Base-by-base conservation (phyloP, 78 protist genomes). In the Polysphondylium violaceum region DNA sequence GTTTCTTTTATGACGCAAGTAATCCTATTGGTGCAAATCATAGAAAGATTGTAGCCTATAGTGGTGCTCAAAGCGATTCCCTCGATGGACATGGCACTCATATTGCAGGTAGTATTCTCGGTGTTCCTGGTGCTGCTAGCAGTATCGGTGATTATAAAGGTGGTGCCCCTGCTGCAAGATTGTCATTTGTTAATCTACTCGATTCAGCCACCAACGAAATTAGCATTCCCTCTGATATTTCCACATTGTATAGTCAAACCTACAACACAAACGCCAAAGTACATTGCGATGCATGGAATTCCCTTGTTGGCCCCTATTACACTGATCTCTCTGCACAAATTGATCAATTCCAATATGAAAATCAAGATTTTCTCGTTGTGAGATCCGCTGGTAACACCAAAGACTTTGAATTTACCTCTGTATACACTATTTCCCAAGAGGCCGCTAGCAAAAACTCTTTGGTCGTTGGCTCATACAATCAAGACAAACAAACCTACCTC, bases 271-370 rank as follows among this genome's bases (percentile, higher is more conserved):
- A 25, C 17, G 83, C 83, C 33, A 35, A 16, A 14, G 43, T 74
- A 23, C 83, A 74, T 36, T 74, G 65, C 12, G 83, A 74, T 74
- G 56, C 83, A 23, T 74, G 83, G 83, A 74, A 74, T 38, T 74
- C 83, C n/a, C 19, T 36, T 21, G 11, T 51, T 51, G 83, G 83
- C 1, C 71, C 83, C 21, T 74, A 29, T 4, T 74, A 74, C 60
- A 74, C 69, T 23, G 21, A 23, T 14, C 27, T 74, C 1, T 56
- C 83, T 4, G 27, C 65, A 56, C 17, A 31, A 21, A 56, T 74
- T 0, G 83, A 74, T 74, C 21, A 40, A 51, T 74, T 36, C 23
- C 83, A 74, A 74, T 56, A 17, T 25, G 55, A 55, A 0, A 36
- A 74, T 25, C 33, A 0, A 38, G 69, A 74, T 21, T 74, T 74